phyloP scores from a whole-genome alignment of 106 monocot species.

The Dioscorea zingiberensis region DNA sequence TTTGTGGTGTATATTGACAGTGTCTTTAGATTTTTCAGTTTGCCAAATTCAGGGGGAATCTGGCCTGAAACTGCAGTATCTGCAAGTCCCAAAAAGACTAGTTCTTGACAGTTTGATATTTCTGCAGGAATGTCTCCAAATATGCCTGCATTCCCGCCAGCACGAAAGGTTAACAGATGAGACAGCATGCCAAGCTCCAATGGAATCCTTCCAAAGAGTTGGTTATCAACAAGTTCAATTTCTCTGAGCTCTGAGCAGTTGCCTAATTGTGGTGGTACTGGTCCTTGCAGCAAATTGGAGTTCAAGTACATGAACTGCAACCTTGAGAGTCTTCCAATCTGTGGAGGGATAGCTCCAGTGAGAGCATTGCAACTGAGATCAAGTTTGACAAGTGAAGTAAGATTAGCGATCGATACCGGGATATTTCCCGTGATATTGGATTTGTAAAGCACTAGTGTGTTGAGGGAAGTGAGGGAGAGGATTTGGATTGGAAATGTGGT shows the following conservation, averaged over 20 bases:
- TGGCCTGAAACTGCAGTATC: constrained; percentile 18
- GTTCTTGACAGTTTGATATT: constrained; percentile 10
- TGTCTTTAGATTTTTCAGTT: constrained; percentile 7
- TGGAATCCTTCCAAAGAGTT: constrained; percentile 10
- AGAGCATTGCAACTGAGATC: constrained; percentile 13
- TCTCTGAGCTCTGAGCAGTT: constrained; percentile 12
- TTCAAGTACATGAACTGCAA: constrained; percentile 8
- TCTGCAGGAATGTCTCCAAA: constrained; percentile 12
- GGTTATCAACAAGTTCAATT: constrained; percentile 15
- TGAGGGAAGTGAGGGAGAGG: constrained; percentile 13
- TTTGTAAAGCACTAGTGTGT: constrained; percentile 11
- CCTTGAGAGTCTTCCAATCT: constrained; percentile 9
- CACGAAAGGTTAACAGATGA: constrained; percentile 5
- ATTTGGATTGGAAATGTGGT: constrained; percentile 12
- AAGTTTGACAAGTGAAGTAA: constrained; percentile 3
- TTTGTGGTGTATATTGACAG: constrained; percentile 14
- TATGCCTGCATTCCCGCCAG: constrained; percentile 16
- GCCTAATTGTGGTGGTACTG: constrained; percentile 4
- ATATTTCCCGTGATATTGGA: constrained; percentile 14
- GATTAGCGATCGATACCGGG: constrained; percentile 1
- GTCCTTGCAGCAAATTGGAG: constrained; percentile 10
- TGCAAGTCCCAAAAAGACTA: constrained; percentile 17
- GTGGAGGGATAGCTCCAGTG: constrained; percentile 10
- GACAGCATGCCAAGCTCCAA: neutral
- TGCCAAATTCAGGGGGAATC: constrained; percentile 7